These are phyloP conservation scores for Sugiyamaella qingdaonensis DNA, from an alignment of 805 yeast genomes.

Conservation along the genomic window DNA sequence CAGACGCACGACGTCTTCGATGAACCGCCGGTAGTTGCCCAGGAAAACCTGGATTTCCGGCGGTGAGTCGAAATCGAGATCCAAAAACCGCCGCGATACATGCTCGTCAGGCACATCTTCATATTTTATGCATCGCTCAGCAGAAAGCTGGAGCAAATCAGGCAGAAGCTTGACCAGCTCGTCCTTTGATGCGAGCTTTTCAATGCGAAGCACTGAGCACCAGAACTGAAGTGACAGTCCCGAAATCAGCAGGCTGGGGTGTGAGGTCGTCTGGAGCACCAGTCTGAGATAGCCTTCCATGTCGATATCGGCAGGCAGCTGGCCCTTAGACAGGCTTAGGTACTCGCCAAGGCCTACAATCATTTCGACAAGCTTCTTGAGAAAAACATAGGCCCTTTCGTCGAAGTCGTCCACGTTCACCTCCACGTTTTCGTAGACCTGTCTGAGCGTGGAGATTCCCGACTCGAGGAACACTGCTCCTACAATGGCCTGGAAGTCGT, in stretches of 20 bases:
- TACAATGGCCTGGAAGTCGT: slow-evolving; percentile 72
- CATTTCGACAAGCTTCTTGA: slow-evolving; percentile 91
- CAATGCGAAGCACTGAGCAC: slow-evolving; percentile 84
- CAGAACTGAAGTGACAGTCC: slow-evolving; percentile 91
- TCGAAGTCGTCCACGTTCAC: slow-evolving; percentile 66
- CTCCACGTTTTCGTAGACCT: slow-evolving; percentile 51
- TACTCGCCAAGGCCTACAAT: slow-evolving; percentile 81
- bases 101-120: slow-evolving; percentile 62
- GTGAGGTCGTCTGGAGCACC: slow-evolving; percentile 74
- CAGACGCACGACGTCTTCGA: slow-evolving; percentile 87
- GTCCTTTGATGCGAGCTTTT: slow-evolving; percentile 45
- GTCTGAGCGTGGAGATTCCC: slow-evolving; percentile 66
- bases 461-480: slow-evolving; percentile 71
- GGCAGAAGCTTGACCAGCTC: slow-evolving; percentile 54
- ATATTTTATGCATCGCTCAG: slow-evolving; percentile 73
- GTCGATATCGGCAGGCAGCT: slow-evolving; percentile 53
- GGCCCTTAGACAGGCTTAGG: slow-evolving; percentile 46
- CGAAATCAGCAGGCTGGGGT: slow-evolving; percentile 82
- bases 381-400: slow-evolving; percentile 72
- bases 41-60: slow-evolving; percentile 77
- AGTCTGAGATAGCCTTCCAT: slow-evolving; percentile 64
- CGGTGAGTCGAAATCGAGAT: slow-evolving; percentile 82
- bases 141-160: slow-evolving; percentile 66
- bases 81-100: slow-evolving; percentile 60
- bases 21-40: slow-evolving; percentile 71